phyloP scores from a whole-genome alignment of 331 rosid genomes.

The Acacia concinna region DNA sequence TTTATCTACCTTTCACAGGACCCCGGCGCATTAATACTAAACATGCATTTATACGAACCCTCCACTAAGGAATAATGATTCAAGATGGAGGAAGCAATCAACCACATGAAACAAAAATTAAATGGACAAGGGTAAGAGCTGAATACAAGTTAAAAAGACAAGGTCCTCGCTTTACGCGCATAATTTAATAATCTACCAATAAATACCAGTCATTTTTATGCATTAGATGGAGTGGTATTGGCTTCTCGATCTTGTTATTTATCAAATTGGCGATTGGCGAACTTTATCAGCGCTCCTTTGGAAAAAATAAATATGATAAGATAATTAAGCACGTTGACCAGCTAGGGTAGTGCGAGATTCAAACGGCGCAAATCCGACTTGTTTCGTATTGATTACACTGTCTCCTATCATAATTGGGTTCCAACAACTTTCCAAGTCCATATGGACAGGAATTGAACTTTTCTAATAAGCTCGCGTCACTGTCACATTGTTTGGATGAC shows the following conservation, averaged over 20 bases:
- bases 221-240: background rate
- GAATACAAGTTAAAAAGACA: constrained; percentile 29
- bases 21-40: no score
- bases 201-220: background rate
- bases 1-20: no score
- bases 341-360: no score
- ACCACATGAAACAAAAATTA: constrained; percentile 34
- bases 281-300: no score
- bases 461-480: no score
- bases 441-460: no score
- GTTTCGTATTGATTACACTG: no score
- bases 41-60: no score
- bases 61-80: background rate
- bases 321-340: background rate
- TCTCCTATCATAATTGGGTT: no score
- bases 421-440: no score
- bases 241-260: background rate
- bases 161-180: background rate
- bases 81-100: constrained; percentile 8
- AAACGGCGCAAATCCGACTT: no score
- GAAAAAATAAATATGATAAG: background rate
- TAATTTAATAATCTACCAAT: background rate
- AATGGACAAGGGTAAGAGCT: background rate
- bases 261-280: background rate
- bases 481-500: no score